Conservation (phyloP, 2,329 filamentous ascomycete genomes). For the Xylaria hypoxylon region DNA sequence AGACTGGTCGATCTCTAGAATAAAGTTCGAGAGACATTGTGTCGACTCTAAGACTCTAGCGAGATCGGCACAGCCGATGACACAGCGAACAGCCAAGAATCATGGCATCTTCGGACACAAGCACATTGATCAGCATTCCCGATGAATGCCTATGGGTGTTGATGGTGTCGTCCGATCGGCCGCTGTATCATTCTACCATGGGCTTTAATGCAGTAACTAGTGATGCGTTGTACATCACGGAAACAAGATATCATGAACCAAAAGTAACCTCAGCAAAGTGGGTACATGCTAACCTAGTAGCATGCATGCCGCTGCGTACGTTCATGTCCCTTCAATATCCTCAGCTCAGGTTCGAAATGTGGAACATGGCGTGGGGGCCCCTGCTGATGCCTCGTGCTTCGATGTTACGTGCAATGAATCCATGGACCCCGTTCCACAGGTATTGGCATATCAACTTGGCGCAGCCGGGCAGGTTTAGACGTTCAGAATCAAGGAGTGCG, state of each 20-base stretch:
- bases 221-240: not conserved
- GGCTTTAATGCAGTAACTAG: not conserved
- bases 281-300: not conserved
- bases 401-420: slow-evolving; percentile 1
- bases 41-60: not conserved
- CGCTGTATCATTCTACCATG: not conserved
- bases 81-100: not conserved
- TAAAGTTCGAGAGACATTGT: not conserved
- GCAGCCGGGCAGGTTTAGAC: no score
- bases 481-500: no score
- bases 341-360: slow-evolving; percentile 13
- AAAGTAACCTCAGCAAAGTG: not conserved
- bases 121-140: not conserved
- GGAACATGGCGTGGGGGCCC: slow-evolving; percentile 12
- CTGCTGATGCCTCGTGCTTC: not conserved
- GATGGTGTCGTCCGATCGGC: not conserved
- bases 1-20: not conserved
- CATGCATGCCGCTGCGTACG: not conserved
- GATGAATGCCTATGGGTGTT: not conserved
- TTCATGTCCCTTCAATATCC: not conserved
- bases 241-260: no score
- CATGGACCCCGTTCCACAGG: not conserved
- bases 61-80: not conserved
- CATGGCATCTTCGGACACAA: not conserved
- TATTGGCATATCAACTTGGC: slow-evolving; percentile 6